These are phyloP conservation scores for Symbiodinium pilosum DNA, from an alignment of 73 alveolate genomes.

Conservation along the genomic window DNA sequence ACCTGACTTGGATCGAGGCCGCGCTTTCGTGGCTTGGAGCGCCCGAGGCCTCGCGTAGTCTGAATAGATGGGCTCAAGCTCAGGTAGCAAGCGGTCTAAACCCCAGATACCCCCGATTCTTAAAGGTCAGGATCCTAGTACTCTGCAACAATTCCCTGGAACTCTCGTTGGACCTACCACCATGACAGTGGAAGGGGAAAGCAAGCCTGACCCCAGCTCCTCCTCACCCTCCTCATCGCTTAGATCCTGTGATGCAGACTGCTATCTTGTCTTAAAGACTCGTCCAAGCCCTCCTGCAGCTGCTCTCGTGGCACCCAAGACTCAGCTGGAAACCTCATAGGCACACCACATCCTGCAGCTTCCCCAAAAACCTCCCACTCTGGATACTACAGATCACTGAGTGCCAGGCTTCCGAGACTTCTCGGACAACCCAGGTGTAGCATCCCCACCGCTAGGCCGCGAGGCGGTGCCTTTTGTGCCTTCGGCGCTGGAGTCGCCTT, in stretches of 20 bases:
- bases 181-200: too few relatives aligned
- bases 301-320: constrained; percentile 5
- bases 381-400: background rate
- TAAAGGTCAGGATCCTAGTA: background rate
- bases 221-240: background rate
- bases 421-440: too few relatives aligned
- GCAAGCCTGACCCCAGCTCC: background rate
- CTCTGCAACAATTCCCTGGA: too few relatives aligned
- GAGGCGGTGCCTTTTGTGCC: too few relatives aligned
- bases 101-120: background rate
- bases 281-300: background rate
- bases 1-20: too few relatives aligned
- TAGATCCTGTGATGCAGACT: background rate
- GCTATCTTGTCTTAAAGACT: background rate
- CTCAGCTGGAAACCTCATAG: background rate
- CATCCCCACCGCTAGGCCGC: too few relatives aligned
- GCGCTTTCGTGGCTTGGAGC: too few relatives aligned
- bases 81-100: background rate
- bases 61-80: too few relatives aligned
- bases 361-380: background rate
- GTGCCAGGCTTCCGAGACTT: background rate
- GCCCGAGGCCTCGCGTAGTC: too few relatives aligned
- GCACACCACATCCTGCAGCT: too few relatives aligned
- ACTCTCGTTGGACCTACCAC: too few relatives aligned
- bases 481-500: too few relatives aligned